These are phyloP conservation scores for Huntiella abstrusa DNA, from an alignment of 2,329 filamentous ascomycete genomes.

Conservation along the genomic window DNA sequence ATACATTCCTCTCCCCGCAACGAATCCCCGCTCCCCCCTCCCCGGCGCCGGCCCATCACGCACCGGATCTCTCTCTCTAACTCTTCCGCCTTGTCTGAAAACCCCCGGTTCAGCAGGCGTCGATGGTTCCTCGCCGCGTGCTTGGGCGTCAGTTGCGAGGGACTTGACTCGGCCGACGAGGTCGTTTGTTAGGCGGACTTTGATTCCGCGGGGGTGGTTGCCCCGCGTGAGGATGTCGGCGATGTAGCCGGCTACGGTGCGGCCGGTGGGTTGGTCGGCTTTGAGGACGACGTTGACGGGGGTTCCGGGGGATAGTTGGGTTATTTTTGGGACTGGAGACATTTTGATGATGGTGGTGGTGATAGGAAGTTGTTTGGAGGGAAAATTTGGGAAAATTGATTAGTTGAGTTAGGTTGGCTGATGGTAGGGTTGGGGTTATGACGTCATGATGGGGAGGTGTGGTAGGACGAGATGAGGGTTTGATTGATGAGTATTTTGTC, in stretches of 20 bases:
- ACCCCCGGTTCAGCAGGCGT: slow-evolving; percentile 7
- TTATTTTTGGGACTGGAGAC: slow-evolving; percentile 25
- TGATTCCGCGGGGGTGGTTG: slow-evolving; percentile 62
- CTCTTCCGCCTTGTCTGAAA: neutral
- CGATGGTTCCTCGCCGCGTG: slow-evolving; percentile 11
- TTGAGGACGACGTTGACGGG: slow-evolving; percentile 57
- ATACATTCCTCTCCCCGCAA: slow-evolving; percentile 19
- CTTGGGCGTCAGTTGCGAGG: slow-evolving; percentile 21
- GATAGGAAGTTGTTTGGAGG: neutral
- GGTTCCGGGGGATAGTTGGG: slow-evolving; percentile 40
- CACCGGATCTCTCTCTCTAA: slow-evolving; percentile 22
- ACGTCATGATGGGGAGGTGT: neutral
- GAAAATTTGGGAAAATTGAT: neutral
- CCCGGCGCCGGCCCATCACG: slow-evolving; percentile 21
- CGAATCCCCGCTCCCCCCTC: slow-evolving; percentile 16
- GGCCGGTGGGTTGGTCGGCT: slow-evolving; percentile 54
- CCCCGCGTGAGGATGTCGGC: slow-evolving; percentile 51
- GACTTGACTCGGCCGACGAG: slow-evolving; percentile 56
- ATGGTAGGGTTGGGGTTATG: neutral
- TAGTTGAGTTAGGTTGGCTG: neutral
- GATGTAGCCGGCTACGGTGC: slow-evolving; percentile 48
- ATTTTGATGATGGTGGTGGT: slow-evolving; percentile 9
- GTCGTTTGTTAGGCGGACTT: slow-evolving; percentile 53
- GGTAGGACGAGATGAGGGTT: too few species aligned
- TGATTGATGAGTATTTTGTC: too few species aligned